phyloP scores from a whole-genome alignment of 2,329 filamentous ascomycete species.

The Trichophyton schoenleinii region DNA sequence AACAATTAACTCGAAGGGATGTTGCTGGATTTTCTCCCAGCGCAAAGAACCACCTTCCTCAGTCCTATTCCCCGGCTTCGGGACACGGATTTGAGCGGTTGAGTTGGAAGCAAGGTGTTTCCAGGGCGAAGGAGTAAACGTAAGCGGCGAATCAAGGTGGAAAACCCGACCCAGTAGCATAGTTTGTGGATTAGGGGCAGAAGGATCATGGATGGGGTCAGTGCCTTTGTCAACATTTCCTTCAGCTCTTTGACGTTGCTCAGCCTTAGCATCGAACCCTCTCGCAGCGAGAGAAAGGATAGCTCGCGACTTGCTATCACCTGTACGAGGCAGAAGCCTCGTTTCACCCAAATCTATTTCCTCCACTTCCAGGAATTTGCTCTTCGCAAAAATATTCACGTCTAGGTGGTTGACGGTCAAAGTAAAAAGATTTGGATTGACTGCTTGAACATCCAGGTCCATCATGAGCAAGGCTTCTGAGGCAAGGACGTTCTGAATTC shows the following conservation, averaged over 20 bases:
- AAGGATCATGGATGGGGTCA: slow-evolving; percentile 49
- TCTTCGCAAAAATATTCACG: slow-evolving; percentile 88
- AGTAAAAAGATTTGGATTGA: slow-evolving; percentile 86
- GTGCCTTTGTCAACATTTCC: slow-evolving; percentile 41
- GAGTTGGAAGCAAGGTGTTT: slow-evolving; percentile 59
- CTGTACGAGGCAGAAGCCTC: slow-evolving; percentile 10
- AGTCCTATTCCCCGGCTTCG: slow-evolving; percentile 76
- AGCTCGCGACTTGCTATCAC: slow-evolving; percentile 24
- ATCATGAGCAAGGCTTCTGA: slow-evolving; percentile 93
- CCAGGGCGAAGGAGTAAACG: slow-evolving; percentile 82
- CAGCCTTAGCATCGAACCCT: slow-evolving; percentile 1
- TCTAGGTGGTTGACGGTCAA: slow-evolving; percentile 79
- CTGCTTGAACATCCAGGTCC: slow-evolving; percentile 72
- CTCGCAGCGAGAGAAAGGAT: slow-evolving; percentile 16
- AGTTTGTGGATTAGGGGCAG: slow-evolving; percentile 53
- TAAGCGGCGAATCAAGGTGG: slow-evolving; percentile 73
- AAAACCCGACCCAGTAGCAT: slow-evolving; percentile 86
- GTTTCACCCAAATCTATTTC: slow-evolving; percentile 23
- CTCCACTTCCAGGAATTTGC: slow-evolving; percentile 64
- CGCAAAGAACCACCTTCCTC: slow-evolving; percentile 66
- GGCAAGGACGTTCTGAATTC: slow-evolving; percentile 79
- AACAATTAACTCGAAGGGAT: slow-evolving; percentile 87
- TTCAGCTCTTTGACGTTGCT: slow-evolving; percentile 3
- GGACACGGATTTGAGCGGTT: slow-evolving; percentile 69
- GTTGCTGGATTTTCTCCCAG: slow-evolving; percentile 81